Conservation (phyloP, 148 eudicot species). For the Silene uniflora region DNA sequence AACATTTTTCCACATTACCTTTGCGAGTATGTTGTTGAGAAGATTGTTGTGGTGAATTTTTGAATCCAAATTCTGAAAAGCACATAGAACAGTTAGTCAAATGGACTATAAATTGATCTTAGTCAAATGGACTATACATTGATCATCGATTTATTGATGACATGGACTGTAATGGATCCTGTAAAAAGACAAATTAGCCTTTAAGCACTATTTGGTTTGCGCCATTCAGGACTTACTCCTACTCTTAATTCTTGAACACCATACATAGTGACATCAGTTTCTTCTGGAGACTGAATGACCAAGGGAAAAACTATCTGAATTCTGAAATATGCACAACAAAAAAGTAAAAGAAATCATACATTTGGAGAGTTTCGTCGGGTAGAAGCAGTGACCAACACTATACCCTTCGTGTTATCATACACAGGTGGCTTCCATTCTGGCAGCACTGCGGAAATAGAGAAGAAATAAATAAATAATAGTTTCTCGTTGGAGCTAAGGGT, state of each 20-base stretch:
- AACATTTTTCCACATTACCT: slow-evolving; percentile 38
- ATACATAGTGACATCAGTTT: too few relatives aligned
- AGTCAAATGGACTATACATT: neutral
- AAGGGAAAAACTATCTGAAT: too few relatives aligned
- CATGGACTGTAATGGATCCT: too few relatives aligned
- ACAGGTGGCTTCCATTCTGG: slow-evolving; percentile 99
- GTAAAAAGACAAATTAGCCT: too few relatives aligned
- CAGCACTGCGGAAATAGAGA: slow-evolving; percentile 52
- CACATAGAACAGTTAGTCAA: slow-evolving; percentile 11
- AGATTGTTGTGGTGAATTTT: slow-evolving; percentile 92
- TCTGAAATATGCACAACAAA: too few relatives aligned
- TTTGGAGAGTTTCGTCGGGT: slow-evolving; percentile 98
- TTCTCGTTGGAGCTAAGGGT: neutral
- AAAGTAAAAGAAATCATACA: slow-evolving; percentile 43
- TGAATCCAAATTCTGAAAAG: slow-evolving; percentile 76
- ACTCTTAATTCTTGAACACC: too few relatives aligned
- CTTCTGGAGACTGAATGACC: too few relatives aligned
- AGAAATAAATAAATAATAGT: neutral
- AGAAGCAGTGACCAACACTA: slow-evolving; percentile 82
- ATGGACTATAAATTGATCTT: neutral
- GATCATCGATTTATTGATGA: too few relatives aligned
- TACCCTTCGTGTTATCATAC: slow-evolving; percentile 87
- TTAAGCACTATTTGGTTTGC: too few relatives aligned
- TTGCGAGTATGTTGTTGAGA: slow-evolving; percentile 87
- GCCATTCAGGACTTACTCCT: too few relatives aligned